Evolutionary conservation across 129 eudicot species (phyloP), one percentile per base, ranked within the genome.

Genomic region (Heracleum sosnowskyi): DNA sequence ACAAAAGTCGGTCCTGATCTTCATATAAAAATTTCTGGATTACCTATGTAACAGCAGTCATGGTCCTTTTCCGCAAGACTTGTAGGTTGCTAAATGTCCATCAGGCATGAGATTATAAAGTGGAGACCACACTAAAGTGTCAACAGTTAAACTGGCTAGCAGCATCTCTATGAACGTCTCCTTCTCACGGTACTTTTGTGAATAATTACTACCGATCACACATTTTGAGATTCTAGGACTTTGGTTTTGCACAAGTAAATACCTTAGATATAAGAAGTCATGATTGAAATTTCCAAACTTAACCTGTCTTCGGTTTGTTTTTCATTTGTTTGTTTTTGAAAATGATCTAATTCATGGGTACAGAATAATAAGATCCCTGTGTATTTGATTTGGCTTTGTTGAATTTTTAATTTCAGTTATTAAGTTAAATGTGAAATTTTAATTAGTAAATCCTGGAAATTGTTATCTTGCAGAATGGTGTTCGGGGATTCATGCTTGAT

Each of bases 401-500:
- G 2, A 20, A 28, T 28, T 34, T 7, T 17, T 77, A 12, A 41
- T 41, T 15, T 40, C 7, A 28, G 45, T 13, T 68, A 39, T 77
- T 41, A 63, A 57, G 3, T 41, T 62, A 78, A 18, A 18, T 42
- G 80, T 28, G 45, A 63, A 40, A 63, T 41, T 26, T 64, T 28
- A 78, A 16, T 78, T 74, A 44, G 62, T 49, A 47, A 64, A 36
- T 63, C 17, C 35, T 78, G 16, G 11, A 64, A 39, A 40, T 64
- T 20, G 16, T 41, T 42, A 45, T 66, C 51, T 7, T 82, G 87
- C 90, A 89, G 93, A 89, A 86, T 79, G 93, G 90, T 46, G 89
- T 89, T 74, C 66, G 90, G 83, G 93, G 93, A 47, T 69, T 89
- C 46, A 89, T 89, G 93, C 90, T 89, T 44, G 93, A 89, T 81